Evolutionary conservation across 2,329 filamentous ascomycete species (phyloP).

Genomic region (Colletotrichum cordylinicola): DNA sequence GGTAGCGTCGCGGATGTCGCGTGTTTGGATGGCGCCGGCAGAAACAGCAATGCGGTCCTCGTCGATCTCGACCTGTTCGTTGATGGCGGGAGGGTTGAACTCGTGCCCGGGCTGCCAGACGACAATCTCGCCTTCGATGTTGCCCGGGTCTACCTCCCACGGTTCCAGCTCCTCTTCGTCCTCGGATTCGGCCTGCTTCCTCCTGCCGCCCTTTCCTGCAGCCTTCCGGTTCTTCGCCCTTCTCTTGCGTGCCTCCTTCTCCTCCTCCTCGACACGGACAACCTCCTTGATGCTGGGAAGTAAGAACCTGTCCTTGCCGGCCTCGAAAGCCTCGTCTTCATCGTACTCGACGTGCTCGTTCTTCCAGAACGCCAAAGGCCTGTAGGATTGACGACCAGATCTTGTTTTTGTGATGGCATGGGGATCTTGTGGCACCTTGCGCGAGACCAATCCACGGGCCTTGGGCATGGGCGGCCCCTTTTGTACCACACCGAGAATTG

Average conservation of each 20-base stretch:
- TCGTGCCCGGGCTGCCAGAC: constrained; percentile 68
- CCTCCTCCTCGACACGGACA: constrained; percentile 72
- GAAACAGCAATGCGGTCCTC: constrained; percentile 64
- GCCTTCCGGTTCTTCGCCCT: constrained; percentile 30
- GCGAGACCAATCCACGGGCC: constrained; percentile 58
- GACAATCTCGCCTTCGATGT: constrained; percentile 67
- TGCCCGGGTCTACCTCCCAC: constrained; percentile 74
- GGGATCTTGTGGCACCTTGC: constrained; percentile 52
- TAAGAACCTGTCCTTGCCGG: constrained; percentile 53
- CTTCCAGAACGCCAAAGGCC: constrained; percentile 84
- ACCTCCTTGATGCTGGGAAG: constrained; percentile 78
- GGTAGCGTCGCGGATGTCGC: constrained; percentile 66
- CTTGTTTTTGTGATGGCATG: constrained; percentile 67
- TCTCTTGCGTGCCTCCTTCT: constrained; percentile 32
- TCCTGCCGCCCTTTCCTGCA: constrained; percentile 28
- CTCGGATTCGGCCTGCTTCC: constrained; percentile 43
- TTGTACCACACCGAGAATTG: constrained; percentile 51
- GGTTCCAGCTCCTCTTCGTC: constrained; percentile 65
- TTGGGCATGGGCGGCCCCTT: constrained; percentile 62
- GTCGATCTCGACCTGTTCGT: constrained; percentile 58
- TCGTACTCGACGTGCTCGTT: constrained; percentile 81
- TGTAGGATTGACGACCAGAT: constrained; percentile 79
- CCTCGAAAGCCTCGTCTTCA: constrained; percentile 57
- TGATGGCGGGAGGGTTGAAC: constrained; percentile 49
- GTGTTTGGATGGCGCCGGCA: constrained; percentile 60